These are phyloP conservation scores for Hapsidospora chrysogenum DNA, from an alignment of 495 filamentous ascomycete species.

Conservation along the genomic window DNA sequence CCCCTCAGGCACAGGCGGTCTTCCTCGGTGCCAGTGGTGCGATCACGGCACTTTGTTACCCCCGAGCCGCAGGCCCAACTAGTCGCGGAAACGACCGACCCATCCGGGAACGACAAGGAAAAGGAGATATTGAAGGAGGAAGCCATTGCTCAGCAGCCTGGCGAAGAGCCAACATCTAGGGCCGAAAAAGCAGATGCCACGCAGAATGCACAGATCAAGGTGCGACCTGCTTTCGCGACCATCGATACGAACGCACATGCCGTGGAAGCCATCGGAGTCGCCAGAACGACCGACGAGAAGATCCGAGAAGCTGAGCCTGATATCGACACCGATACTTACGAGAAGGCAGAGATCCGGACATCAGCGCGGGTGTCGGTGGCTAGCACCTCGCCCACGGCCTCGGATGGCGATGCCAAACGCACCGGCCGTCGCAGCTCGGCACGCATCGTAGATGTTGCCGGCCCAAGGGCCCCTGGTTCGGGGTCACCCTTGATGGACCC, in stretches of 20 bases:
- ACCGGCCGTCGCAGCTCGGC: slow-evolving; percentile 35
- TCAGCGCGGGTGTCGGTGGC: slow-evolving; percentile 37
- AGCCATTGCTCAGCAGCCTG: no score
- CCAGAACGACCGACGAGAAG: slow-evolving; percentile 27
- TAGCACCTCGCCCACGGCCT: slow-evolving; percentile 25
- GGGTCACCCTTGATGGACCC: slow-evolving; percentile 23
- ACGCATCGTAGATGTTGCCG: slow-evolving; percentile 34
- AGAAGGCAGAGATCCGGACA: slow-evolving; percentile 29
- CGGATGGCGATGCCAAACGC: slow-evolving; percentile 15
- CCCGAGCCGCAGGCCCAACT: no score
- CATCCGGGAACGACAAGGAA: no score
- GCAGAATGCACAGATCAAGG: no score
- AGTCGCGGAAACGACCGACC: no score
- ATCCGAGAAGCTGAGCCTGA: background rate
- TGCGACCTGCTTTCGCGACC: no score
- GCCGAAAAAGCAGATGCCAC: no score
- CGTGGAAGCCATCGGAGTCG: slow-evolving; percentile 18
- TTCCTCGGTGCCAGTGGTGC: background rate
- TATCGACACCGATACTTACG: background rate
- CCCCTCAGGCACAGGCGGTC: slow-evolving; percentile 1
- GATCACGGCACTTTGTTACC: no score
- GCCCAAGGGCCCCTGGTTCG: slow-evolving; percentile 28
- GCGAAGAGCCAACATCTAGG: no score
- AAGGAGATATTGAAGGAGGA: no score
- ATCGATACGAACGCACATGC: no score